phyloP scores from a whole-genome alignment of 225 moss, liverwort and hornwort species.

The Pseudoscleropodium purum region DNA sequence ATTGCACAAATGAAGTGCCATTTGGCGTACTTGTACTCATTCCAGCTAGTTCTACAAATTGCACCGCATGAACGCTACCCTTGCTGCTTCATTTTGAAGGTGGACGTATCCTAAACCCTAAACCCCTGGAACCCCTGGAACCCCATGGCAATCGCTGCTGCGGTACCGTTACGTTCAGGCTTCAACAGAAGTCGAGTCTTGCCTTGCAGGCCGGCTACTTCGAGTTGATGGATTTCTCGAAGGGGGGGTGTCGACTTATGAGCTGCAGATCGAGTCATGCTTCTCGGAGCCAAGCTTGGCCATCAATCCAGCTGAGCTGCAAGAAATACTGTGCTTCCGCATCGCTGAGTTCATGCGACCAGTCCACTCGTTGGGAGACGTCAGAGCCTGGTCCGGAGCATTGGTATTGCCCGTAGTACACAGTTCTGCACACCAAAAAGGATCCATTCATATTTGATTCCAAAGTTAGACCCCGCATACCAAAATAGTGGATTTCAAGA shows the following conservation, averaged over 20 bases:
- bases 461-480: neutral
- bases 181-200: neutral
- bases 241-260: neutral
- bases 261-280: neutral
- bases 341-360: slow-evolving; percentile 9
- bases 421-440: neutral
- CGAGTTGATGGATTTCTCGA: neutral
- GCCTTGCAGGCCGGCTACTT: neutral
- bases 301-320: slow-evolving; percentile 5
- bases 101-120: neutral
- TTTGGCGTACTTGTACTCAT: neutral
- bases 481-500: neutral
- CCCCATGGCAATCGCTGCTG: neutral
- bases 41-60: neutral
- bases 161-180: neutral
- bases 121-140: neutral
- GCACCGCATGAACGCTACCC: neutral
- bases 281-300: slow-evolving; percentile 4
- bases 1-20: neutral
- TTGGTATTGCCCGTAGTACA: slow-evolving; percentile 10
- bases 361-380: neutral
- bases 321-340: neutral
- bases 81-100: neutral
- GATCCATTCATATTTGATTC: neutral
- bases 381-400: neutral